Evolutionary conservation across 306 rosid species (phyloP).

Genomic region (Acmispon strigosus): DNA sequence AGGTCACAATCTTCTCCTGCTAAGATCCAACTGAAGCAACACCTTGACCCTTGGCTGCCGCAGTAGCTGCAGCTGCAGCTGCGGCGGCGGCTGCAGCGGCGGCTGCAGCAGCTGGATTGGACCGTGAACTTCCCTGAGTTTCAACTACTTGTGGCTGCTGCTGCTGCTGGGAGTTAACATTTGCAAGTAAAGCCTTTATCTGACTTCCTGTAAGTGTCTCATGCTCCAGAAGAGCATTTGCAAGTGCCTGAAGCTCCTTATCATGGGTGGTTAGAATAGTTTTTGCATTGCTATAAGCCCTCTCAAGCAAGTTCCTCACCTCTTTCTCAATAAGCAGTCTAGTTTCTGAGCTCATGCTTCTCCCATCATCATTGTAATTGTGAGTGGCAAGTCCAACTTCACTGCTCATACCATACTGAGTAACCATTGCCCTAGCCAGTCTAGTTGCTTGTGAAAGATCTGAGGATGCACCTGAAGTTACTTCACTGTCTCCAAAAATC

Average conservation of each 20-base stretch:
- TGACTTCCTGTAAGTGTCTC: slow-evolving; percentile 83
- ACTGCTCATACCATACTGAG: slow-evolving; percentile 82
- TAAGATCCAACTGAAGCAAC: slow-evolving; percentile 58
- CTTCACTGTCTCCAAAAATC: slow-evolving; percentile 82
- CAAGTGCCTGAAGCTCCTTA: slow-evolving; percentile 81
- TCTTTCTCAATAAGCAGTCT: slow-evolving; percentile 86
- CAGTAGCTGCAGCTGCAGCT: slow-evolving; percentile 70
- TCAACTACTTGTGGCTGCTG: slow-evolving; percentile 35
- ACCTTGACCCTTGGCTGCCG: slow-evolving; percentile 75
- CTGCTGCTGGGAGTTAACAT: slow-evolving; percentile 44
- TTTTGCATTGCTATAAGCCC: slow-evolving; percentile 80
- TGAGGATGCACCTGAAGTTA: slow-evolving; percentile 69
- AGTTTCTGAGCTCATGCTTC: slow-evolving; percentile 92
- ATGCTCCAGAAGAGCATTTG: slow-evolving; percentile 69
- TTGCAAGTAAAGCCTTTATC: slow-evolving; percentile 54
- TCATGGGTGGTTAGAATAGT: slow-evolving; percentile 64
- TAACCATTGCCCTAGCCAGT: slow-evolving; percentile 80
- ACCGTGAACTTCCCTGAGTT: slow-evolving; percentile 47
- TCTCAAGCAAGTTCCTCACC: slow-evolving; percentile 58
- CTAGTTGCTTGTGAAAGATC: slow-evolving; percentile 74
- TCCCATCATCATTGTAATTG: slow-evolving; percentile 66
- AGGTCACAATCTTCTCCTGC: background rate
- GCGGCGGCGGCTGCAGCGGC: slow-evolving; percentile 68
- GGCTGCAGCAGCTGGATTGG: slow-evolving; percentile 59
- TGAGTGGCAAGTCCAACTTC: slow-evolving; percentile 76